Percentiles rank a stretch among this genome's conserved stretches.
Evolutionary conservation across 2,329 filamentous ascomycete species (phyloP).

Genomic region (Lasiodiplodia theobromae): DNA sequence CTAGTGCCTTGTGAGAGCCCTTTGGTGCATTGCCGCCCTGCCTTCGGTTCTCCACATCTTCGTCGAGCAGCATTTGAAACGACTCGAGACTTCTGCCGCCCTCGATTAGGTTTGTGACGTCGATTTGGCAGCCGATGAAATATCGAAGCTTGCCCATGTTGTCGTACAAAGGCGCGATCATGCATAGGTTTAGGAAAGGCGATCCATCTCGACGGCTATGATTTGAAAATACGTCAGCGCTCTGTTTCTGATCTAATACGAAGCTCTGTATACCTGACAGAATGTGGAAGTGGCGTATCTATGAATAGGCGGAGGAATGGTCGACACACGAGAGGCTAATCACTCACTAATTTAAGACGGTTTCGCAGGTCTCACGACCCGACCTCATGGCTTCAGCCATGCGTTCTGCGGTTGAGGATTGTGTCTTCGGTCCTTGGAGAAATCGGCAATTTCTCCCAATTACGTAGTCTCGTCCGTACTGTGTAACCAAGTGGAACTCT

Average conservation of each 20-base stretch:
- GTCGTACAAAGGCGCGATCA: conserved; percentile 72
- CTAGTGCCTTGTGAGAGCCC: conserved; percentile 36
- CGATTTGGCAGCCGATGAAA: conserved; percentile 74
- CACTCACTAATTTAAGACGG: conserved; percentile 73
- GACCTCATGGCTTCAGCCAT: conserved; percentile 66
- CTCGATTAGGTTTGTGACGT: conserved; percentile 71
- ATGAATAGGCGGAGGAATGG: neutral
- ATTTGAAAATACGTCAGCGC: neutral
- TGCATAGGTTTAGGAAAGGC: conserved; percentile 75
- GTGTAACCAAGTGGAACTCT: conserved; percentile 75
- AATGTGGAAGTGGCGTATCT: neutral
- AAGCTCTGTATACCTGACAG: neutral
- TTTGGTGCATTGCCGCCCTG: conserved; percentile 30
- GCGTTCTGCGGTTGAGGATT: conserved; percentile 65
- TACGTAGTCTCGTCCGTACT: conserved; percentile 74
- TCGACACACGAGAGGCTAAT: no score
- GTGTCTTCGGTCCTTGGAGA: conserved; percentile 75
- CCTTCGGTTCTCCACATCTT: conserved; percentile 31
- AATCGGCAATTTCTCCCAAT: conserved; percentile 80
- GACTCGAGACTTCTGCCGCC: conserved; percentile 70
- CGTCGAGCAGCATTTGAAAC: conserved; percentile 56
- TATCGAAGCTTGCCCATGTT: conserved; percentile 69
- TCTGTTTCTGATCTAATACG: neutral
- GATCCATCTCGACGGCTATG: conserved; percentile 69
- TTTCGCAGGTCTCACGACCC: conserved; percentile 72